Base-by-base conservation (phyloP, 2,329 filamentous ascomycete genomes). In the Monosporascus ibericus region DNA sequence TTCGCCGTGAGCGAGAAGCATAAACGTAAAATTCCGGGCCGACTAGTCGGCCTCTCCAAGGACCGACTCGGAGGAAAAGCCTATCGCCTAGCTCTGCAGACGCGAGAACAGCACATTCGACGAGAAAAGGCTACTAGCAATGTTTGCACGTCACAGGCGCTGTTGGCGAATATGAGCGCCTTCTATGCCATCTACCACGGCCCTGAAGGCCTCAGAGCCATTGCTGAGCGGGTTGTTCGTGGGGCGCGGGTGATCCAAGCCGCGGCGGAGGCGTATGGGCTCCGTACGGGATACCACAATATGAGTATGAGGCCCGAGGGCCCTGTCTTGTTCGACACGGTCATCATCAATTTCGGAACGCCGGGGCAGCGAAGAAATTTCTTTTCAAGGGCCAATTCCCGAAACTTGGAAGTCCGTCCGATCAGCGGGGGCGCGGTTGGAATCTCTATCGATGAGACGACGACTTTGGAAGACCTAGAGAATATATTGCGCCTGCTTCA, bases 121-220 rank as follows among this genome's bases (percentile, higher is more conserved):
- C 83, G 92, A 65, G 92, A 97, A 70, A 96, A 96, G 79, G 92
- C 92, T 1, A 97, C 92, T 2, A 96, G 91, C 76, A 97, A 97
- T 67, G 92, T 96, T 54, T 97, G 92, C 75, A 97, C 92, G 1
- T 92, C 92, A 1, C 92, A 97, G 72, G 92, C 92, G 8, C 75
- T 97, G 25, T 77, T 96, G 49, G 92, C 92, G 38, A 97, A 97
- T 70, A 96, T 96, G 90, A 92, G 85, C 61, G 90, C 92, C 51
- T 87, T 96, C 75, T 97, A 96, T 67, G 92, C 91, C 49, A 79
- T 96, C 50, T 97, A 96, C 70, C 92, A 97, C 68, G 92, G 92
- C 3, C 92, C 92, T 1, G 72, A 84, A 50, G 91, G 92, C 18
- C 74, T 97, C 48, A 90, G 85, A 71, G 80, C 83, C 15, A 96